A percentile compares a stretch with the other conserved stretches of the same genome.
phyloP scores from a whole-genome alignment of 345 rosid genomes.

The Durio zibethinus region DNA sequence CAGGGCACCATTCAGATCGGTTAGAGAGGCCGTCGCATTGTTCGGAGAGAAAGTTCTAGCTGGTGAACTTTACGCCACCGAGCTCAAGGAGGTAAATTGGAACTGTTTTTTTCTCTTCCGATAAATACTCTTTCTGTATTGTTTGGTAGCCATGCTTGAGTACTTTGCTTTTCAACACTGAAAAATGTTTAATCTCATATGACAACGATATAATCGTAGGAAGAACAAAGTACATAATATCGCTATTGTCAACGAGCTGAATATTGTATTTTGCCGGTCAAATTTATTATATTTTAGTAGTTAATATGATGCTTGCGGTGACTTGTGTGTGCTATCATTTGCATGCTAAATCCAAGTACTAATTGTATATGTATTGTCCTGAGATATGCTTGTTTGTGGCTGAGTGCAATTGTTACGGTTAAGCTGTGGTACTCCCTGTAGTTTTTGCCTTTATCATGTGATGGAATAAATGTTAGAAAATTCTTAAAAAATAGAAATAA shows the following conservation, averaged over 20 bases:
- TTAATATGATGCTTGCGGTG: neutral
- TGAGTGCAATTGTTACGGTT: neutral
- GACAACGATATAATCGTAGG: neutral
- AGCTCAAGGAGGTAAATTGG: constrained; percentile 45
- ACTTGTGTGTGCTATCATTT: neutral
- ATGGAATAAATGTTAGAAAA: constrained; percentile 8
- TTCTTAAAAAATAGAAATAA: too few relatives aligned
- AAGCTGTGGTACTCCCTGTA: neutral
- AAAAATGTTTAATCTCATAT: neutral
- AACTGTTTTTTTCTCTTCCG: neutral
- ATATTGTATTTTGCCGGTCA: neutral
- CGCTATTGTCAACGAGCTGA: neutral
- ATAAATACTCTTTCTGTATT: neutral
- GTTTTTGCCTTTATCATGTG: constrained; percentile 5
- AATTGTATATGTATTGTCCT: neutral
- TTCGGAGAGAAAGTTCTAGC: constrained; percentile 76
- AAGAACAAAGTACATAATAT: neutral
- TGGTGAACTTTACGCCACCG: constrained; percentile 52
- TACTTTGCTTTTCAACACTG: neutral
- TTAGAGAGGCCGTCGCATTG: constrained; percentile 75
- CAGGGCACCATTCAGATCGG: constrained; percentile 65
- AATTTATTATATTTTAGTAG: neutral
- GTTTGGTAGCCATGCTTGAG: neutral
- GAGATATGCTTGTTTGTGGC: constrained; percentile 19
- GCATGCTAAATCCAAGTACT: neutral